Percentiles rank a stretch among this genome's conserved stretches.
Evolutionary conservation across 2,329 filamentous ascomycete species (phyloP).

Genomic region (Nigrospora oryzae): DNA sequence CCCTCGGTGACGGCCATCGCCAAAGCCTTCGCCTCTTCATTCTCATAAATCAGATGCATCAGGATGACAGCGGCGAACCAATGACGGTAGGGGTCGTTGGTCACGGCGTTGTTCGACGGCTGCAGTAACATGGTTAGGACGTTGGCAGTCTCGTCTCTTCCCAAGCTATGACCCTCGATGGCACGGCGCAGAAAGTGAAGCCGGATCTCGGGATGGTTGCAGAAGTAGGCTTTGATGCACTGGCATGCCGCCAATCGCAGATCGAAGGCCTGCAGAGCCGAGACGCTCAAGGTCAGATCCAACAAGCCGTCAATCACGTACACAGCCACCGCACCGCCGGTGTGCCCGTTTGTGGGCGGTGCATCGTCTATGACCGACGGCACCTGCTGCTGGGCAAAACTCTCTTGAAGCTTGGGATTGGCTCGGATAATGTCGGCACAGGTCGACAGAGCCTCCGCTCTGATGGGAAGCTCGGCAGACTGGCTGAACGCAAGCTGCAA

Average conservation of each 20-base stretch:
- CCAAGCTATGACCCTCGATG: slow-evolving; percentile 75
- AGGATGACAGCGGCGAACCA: slow-evolving; percentile 88
- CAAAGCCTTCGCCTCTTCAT: slow-evolving; percentile 67
- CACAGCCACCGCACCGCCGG: slow-evolving; percentile 51
- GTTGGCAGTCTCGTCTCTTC: slow-evolving; percentile 77
- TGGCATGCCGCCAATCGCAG: slow-evolving; percentile 78
- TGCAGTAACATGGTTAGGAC: slow-evolving; percentile 75
- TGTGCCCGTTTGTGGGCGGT: slow-evolving; percentile 23
- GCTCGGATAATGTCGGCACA: slow-evolving; percentile 84
- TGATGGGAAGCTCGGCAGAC: slow-evolving; percentile 65
- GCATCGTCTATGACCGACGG: slow-evolving; percentile 42
- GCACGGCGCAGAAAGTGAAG: slow-evolving; percentile 81
- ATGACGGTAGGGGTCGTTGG: slow-evolving; percentile 72
- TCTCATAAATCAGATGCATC: slow-evolving; percentile 78
- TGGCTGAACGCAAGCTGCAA: slow-evolving; percentile 76
- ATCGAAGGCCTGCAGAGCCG: slow-evolving; percentile 62
- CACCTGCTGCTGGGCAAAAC: slow-evolving; percentile 81
- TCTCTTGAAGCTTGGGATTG: slow-evolving; percentile 74
- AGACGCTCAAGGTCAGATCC: slow-evolving; percentile 67
- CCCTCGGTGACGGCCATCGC: slow-evolving; percentile 83
- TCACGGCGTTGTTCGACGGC: slow-evolving; percentile 50
- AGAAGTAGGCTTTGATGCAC: slow-evolving; percentile 89
- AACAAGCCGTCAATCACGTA: slow-evolving; percentile 93
- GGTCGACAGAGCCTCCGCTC: slow-evolving; percentile 75
- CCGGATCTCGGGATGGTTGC: slow-evolving; percentile 70